Conservation (phyloP, 1,284 basidiomycete genomes). For the Cystobasidium pallidum region DNA sequence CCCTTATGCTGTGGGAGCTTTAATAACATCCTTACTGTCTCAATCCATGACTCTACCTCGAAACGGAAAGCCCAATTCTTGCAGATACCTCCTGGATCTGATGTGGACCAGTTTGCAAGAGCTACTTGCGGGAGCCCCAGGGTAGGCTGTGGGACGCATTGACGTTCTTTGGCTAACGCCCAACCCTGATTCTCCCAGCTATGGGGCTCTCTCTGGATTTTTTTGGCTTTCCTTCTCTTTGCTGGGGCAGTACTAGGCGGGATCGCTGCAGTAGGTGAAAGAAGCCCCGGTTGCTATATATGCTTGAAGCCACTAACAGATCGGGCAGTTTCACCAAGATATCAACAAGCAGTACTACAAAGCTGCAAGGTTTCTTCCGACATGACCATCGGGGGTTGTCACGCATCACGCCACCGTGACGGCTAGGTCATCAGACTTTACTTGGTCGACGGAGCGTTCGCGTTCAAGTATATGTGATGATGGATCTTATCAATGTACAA, state of each 20-base stretch:
- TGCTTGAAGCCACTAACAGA: no score
- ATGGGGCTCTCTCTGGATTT: conserved; percentile 33
- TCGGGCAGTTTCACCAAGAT: conserved; percentile 35
- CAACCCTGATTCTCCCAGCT: background rate
- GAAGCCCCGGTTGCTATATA: no score
- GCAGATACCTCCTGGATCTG: background rate
- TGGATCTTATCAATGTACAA: no score
- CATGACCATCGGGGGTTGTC: no score
- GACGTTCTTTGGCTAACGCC: background rate
- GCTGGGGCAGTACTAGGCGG: conserved; percentile 6
- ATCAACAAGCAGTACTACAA: background rate
- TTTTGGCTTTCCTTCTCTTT: background rate
- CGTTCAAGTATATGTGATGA: no score
- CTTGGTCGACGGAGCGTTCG: no score
- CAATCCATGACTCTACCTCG: no score
- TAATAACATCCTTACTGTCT: no score
- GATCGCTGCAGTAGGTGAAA: conserved; percentile 7
- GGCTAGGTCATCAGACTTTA: no score
- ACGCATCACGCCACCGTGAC: no score
- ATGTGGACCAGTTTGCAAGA: conserved; percentile 19
- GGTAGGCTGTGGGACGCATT: background rate
- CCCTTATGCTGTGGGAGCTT: no score
- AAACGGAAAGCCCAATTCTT: conserved; percentile 12
- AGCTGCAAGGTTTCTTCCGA: conserved; percentile 25
- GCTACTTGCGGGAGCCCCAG: conserved; percentile 14